A percentile compares a stretch with the other conserved stretches of the same genome.
phyloP scores from a whole-genome alignment of 352 stramenopile species.

The Blastocystis sp. region DNA sequence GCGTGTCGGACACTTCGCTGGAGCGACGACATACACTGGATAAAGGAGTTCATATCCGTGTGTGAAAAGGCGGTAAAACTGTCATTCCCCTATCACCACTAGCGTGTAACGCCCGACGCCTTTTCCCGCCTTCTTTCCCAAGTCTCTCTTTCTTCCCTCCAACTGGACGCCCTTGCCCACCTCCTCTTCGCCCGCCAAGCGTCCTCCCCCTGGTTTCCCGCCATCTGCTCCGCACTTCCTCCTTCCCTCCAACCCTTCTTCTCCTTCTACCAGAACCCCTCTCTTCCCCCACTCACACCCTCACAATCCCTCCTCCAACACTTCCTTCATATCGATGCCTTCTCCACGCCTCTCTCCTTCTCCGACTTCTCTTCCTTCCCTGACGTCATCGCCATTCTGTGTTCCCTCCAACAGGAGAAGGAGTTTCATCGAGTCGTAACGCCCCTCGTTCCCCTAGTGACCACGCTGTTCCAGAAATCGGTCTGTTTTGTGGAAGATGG shows the following conservation, averaged over 20 bases:
- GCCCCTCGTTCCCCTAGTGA: background rate
- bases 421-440: background rate
- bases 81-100: background rate
- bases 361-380: too few relatives aligned
- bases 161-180: background rate
- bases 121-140: background rate
- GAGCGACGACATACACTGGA: background rate
- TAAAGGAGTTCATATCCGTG: background rate
- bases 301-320: too few relatives aligned
- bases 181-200: background rate
- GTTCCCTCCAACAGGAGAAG: background rate
- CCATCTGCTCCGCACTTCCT: background rate
- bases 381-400: background rate
- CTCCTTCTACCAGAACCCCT: background rate
- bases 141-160: background rate
- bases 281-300: too few relatives aligned
- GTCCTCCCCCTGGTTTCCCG: background rate
- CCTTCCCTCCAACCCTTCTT: background rate
- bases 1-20: background rate
- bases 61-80: slow-evolving; percentile 1
- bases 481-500: slow-evolving; percentile 49
- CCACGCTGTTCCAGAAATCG: slow-evolving; percentile 27
- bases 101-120: background rate
- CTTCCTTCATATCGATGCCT: too few relatives aligned
- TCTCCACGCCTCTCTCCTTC: too few relatives aligned